Evolutionary conservation across 208 protist species (phyloP).

Genomic region (Strigomonas culicis): DNA sequence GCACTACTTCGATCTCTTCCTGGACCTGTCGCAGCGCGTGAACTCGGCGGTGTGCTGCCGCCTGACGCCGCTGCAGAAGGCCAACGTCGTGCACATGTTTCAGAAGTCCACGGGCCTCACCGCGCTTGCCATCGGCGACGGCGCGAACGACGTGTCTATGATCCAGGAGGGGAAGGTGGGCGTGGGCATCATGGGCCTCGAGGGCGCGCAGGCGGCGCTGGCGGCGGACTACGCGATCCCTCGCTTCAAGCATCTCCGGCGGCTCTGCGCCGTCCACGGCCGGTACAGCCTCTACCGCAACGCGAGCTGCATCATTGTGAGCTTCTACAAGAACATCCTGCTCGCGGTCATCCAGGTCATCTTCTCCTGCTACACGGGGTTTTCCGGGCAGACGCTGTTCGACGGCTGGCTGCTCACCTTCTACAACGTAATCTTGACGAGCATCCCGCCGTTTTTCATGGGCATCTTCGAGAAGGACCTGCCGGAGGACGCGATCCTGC

Average conservation of each 20-base stretch:
- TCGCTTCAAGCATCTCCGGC: conserved; percentile 91
- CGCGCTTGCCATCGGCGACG: conserved; percentile 97
- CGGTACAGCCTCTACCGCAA: conserved; percentile 94
- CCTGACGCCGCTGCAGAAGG: conserved; percentile 89
- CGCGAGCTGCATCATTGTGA: conserved; percentile 90
- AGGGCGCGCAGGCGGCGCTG: conserved; percentile 94
- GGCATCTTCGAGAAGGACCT: conserved; percentile 93
- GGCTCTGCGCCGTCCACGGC: conserved; percentile 95
- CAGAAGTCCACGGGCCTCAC: conserved; percentile 75
- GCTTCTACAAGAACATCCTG: conserved; percentile 98
- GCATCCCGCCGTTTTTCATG: conserved; percentile 85
- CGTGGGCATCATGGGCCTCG: conserved; percentile 95
- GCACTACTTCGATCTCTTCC: conserved; percentile 66
- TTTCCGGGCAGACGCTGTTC: conserved; percentile 88
- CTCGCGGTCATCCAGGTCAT: conserved; percentile 89
- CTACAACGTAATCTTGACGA: conserved; percentile 89
- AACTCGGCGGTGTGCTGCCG: conserved; percentile 89
- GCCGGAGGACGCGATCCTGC: conserved; percentile 56
- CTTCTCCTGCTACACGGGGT: conserved; percentile 87
- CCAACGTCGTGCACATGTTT: conserved; percentile 89
- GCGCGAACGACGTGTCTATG: conserved; percentile 98
- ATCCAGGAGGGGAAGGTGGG: conserved; percentile 93
- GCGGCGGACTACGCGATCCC: conserved; percentile 94
- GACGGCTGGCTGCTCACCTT: conserved; percentile 87
- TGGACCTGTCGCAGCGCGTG: conserved; percentile 67